Evolutionary conservation across 2,329 filamentous ascomycete species (phyloP), one percentile per base, ranked within the genome.

Genomic region (Whalleya microplaca): DNA sequence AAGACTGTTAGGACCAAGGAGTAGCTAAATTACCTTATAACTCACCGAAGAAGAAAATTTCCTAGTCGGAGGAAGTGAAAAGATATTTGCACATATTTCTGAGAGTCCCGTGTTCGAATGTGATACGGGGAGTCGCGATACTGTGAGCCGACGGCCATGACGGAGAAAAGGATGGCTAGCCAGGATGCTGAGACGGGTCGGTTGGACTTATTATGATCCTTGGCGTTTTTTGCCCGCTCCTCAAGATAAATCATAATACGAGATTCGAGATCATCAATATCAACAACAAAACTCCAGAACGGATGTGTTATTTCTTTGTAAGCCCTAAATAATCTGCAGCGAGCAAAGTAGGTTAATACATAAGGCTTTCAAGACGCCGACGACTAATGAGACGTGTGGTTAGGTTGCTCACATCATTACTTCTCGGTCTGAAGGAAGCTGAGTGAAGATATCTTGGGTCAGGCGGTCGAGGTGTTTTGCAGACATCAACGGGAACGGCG

Each of bases 271-370:
- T 87, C 85, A 53, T 87, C 84, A 51, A 88, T 84, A 62, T 88
- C 85, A 55, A 87, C 80, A 18, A 88, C 82, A 48, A 88, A 85
- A 1, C 85, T 85, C 85, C 85, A 88, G 63, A 88, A 88, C 1
- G 84, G 84, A 47, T 88, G 85, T 1, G 85, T 82, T 21, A 86
- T 85, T 66, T 88, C 84, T 69, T 87, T 87, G 73, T 88, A 88
- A 1, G 84, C 84, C 44, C 83, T 80, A 66, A 88, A 88, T 6
- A 87, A 75, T 65, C 85, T 87, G 56, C 48, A 8, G 10, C n/a
- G 5, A 37, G 21, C 21, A 41, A 37, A 19, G 32, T 55, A 8
- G 32, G 45, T 53, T 20, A 46, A 37, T 32, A 32, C 27, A 6
- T 19, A 7, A 9, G 43, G 48, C 19, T 21, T 41, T 27, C 9